These are phyloP conservation scores for Ustilago loliicola DNA, from an alignment of 1,284 basidiomycete genomes.

Conservation along the genomic window DNA sequence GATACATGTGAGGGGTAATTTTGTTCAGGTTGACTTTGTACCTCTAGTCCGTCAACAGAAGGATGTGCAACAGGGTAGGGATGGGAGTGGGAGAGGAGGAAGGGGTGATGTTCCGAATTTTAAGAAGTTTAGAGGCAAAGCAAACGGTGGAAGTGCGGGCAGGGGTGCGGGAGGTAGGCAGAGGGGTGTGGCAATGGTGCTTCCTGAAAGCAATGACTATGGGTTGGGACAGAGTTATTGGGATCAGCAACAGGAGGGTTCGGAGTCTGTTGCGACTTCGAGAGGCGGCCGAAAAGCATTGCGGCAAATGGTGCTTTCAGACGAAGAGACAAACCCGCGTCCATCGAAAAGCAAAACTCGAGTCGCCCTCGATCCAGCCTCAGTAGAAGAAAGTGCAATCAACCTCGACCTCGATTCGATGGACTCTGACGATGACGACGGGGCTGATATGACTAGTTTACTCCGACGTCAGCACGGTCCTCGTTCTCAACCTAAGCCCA, in stretches of 20 bases:
- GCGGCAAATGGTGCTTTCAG: slow-evolving; percentile 1
- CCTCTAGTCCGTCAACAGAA: slow-evolving; percentile 47
- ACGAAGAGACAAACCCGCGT: slow-evolving; percentile 11
- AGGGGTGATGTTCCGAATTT: slow-evolving; percentile 37
- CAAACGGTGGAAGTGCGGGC: background rate
- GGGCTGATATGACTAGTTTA: slow-evolving; percentile 42
- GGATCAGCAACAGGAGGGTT: slow-evolving; percentile 20
- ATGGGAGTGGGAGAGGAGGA: background rate
- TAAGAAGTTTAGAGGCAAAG: slow-evolving; percentile 48
- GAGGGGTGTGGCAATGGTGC: slow-evolving; percentile 22
- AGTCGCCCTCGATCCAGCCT: slow-evolving; percentile 26
- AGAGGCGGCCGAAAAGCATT: background rate
- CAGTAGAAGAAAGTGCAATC: slow-evolving; percentile 20
- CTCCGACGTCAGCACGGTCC: slow-evolving; percentile 24
- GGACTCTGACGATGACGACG: slow-evolving; percentile 27
- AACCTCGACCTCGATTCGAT: slow-evolving; percentile 39
- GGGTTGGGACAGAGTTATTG: slow-evolving; percentile 41
- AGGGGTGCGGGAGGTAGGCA: background rate
- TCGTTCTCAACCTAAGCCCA: slow-evolving; percentile 7
- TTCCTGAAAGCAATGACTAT: slow-evolving; percentile 45
- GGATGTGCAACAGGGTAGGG: background rate
- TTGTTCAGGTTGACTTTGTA: slow-evolving; percentile 66
- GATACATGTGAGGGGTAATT: slow-evolving; percentile 59
- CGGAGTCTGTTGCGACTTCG: slow-evolving; percentile 4
- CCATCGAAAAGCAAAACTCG: background rate